These are phyloP conservation scores for Tephrocybe sp. DNA, from an alignment of 768 basidiomycete genomes.

Conservation along the genomic window DNA sequence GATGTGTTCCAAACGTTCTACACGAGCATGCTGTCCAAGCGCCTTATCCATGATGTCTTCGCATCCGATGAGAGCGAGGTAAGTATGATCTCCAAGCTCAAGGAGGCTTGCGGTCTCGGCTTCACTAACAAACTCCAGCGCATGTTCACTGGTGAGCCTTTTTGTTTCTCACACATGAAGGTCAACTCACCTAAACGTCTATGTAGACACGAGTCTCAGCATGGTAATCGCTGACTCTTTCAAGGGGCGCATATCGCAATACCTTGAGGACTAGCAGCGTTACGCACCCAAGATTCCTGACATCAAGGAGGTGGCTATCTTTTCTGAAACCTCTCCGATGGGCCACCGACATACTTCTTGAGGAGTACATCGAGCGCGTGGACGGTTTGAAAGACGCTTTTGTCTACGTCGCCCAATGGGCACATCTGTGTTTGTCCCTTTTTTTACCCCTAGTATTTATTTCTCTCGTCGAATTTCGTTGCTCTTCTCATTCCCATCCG, in stretches of 20 bases:
- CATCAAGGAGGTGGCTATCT: conserved; percentile 83
- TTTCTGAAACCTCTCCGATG: conserved; percentile 24
- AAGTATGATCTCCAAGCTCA: conserved; percentile 98
- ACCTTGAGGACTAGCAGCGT: conserved; percentile 82
- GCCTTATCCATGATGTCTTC: conserved; percentile 89
- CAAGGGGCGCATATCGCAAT: conserved; percentile 92
- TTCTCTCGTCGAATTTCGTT: conserved; percentile 5
- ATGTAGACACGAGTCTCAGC: conserved; percentile 88
- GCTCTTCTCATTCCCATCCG: neutral
- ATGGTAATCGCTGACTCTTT: conserved; percentile 96
- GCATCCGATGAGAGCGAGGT: conserved; percentile 97
- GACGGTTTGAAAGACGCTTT: conserved; percentile 90
- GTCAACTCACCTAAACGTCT: neutral
- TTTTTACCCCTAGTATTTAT: conserved; percentile 1
- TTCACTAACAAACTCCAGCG: conserved; percentile 98
- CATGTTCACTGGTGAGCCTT: conserved; percentile 91
- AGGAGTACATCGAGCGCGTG: conserved; percentile 98
- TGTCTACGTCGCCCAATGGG: conserved; percentile 65
- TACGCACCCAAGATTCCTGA: conserved; percentile 95
- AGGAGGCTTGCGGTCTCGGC: conserved; percentile 98
- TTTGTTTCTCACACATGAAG: neutral
- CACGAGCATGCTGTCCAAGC: conserved; percentile 92
- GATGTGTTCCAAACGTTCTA: conserved; percentile 99
- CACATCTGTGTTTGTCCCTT: neutral
- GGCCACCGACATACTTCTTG: conserved; percentile 92